Evolutionary conservation across 768 basidiomycete species (phyloP).

Genomic region (Podaxis sp.): DNA sequence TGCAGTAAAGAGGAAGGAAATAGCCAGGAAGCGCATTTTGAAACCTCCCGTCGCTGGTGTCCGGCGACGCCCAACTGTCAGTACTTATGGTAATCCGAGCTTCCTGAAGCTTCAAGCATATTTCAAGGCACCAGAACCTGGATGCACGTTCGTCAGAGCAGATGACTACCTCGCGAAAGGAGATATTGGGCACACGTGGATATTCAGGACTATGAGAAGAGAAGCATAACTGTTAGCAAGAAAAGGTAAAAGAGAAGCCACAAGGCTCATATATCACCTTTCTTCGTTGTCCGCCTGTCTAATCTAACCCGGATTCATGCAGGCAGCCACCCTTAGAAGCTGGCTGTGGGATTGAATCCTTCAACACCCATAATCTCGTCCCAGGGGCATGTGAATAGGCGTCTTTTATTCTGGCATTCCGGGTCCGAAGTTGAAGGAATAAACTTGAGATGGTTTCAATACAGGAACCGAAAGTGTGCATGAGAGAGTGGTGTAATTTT

Average conservation of each 20-base stretch:
- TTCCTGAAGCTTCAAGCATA: background rate
- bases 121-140: background rate
- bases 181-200: background rate
- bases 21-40: background rate
- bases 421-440: too few species aligned
- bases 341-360: background rate
- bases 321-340: background rate
- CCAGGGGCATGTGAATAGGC: too few species aligned
- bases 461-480: too few species aligned
- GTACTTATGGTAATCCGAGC: background rate
- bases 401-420: too few species aligned
- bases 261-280: background rate
- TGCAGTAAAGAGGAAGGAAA: conserved; percentile 8
- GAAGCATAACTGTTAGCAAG: background rate
- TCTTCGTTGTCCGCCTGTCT: background rate
- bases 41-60: background rate
- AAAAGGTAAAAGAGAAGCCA: background rate
- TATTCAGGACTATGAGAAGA: background rate
- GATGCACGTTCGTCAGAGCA: background rate
- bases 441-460: too few species aligned
- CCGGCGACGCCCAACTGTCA: background rate
- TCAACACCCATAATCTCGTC: too few species aligned
- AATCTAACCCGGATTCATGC: background rate
- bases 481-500: too few species aligned
- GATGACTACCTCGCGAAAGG: background rate